These are phyloP conservation scores for Tilletia setariae DNA, from an alignment of 1,284 basidiomycete genomes.

Conservation along the genomic window DNA sequence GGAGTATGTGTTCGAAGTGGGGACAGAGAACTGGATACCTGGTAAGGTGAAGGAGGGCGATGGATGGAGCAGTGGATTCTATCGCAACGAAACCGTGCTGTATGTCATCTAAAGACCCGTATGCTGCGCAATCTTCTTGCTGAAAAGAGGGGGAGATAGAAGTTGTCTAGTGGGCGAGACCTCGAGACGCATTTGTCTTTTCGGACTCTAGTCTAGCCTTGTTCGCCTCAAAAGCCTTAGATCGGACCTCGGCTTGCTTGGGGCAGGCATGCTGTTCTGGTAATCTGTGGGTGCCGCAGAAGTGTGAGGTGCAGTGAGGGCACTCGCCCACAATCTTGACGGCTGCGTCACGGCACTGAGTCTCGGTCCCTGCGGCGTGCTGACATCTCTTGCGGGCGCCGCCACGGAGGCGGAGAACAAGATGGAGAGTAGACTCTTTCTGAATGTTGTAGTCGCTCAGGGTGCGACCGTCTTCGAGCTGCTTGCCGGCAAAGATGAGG, in stretches of 20 bases:
- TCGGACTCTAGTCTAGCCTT: constrained; percentile 53
- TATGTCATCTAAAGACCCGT: too few species aligned
- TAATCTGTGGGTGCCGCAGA: constrained; percentile 51
- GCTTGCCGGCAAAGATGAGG: constrained; percentile 53
- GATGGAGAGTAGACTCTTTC: constrained; percentile 60
- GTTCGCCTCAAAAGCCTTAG: constrained; percentile 51
- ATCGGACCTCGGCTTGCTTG: constrained; percentile 46
- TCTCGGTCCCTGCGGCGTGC: constrained; percentile 45
- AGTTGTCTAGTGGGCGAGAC: constrained; percentile 45
- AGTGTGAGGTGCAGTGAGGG: constrained; percentile 52
- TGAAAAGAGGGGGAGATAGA: background rate
- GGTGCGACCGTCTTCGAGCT: constrained; percentile 51
- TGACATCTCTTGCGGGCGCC: constrained; percentile 58
- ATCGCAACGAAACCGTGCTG: too few species aligned
- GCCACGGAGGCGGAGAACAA: constrained; percentile 62
- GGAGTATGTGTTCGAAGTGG: too few species aligned
- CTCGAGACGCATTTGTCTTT: constrained; percentile 43
- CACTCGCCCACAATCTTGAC: constrained; percentile 53
- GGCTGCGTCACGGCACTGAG: constrained; percentile 51
- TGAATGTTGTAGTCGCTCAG: constrained; percentile 70
- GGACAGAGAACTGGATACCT: too few species aligned
- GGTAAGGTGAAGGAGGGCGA: too few species aligned
- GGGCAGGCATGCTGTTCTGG: constrained; percentile 52
- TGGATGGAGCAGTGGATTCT: too few species aligned
- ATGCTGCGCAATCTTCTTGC: too few species aligned